A percentile compares a stretch with the other conserved stretches of the same genome.
Evolutionary conservation across 139 green algal genomes (phyloP).

Genomic region (Desmodesmus armatus): DNA sequence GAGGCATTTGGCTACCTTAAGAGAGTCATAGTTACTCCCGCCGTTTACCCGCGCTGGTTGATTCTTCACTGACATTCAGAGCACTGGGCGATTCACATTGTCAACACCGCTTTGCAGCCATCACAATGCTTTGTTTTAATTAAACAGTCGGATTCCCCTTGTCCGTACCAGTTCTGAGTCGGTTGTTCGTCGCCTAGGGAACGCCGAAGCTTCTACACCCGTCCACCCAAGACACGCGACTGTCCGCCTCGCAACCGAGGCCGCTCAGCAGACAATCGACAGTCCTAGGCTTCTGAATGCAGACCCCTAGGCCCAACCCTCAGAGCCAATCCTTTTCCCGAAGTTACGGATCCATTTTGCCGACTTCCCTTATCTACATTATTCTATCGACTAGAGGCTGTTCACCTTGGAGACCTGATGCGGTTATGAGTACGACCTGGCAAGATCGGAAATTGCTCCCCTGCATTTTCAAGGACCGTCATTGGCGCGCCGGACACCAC

Average conservation of each 20-base stretch:
- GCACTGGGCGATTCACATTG: conserved; percentile 98
- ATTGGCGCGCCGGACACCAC: conserved; percentile 86
- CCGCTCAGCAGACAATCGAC: conserved; percentile 78
- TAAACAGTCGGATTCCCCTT: conserved; percentile 98
- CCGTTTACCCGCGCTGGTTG: background rate
- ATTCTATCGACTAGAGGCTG: conserved; percentile 96
- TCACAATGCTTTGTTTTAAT: conserved; percentile 98
- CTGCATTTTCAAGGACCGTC: conserved; percentile 93
- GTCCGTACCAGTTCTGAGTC: conserved; percentile 96
- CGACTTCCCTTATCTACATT: conserved; percentile 98
- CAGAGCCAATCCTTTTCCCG: conserved; percentile 97
- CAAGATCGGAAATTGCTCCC: conserved; percentile 82
- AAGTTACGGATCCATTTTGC: conserved; percentile 98
- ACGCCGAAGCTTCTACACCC: conserved; percentile 74
- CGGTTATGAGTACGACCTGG: conserved; percentile 95
- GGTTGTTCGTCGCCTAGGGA: conserved; percentile 88
- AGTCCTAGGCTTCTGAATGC: conserved; percentile 68
- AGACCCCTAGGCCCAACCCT: conserved; percentile 88
- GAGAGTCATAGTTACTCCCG: no score
- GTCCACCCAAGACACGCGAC: conserved; percentile 72
- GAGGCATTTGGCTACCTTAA: conserved; percentile 77
- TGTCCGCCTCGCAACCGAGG: conserved; percentile 68
- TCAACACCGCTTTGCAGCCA: conserved; percentile 92
- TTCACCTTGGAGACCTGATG: conserved; percentile 98
- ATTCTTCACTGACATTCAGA: conserved; percentile 59